A percentile compares a stretch with the other conserved stretches of the same genome.
phyloP scores from a whole-genome alignment of 2,329 filamentous ascomycete species.

The Plectosphaerella cucumerina region DNA sequence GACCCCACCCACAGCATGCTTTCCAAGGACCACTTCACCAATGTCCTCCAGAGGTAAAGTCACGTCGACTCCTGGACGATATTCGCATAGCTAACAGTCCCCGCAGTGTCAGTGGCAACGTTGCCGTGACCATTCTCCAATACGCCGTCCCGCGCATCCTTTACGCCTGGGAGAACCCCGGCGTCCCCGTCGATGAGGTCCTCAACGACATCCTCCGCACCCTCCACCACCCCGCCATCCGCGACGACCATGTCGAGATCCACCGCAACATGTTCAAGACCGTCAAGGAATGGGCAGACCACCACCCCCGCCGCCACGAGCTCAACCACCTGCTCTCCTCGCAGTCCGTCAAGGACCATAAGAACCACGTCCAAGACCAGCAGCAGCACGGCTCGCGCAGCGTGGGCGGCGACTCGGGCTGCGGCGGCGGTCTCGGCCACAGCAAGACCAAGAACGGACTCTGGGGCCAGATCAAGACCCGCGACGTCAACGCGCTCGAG shows the following conservation, averaged over 20 bases:
- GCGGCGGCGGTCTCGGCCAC: slow-evolving; percentile 43
- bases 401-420: slow-evolving; percentile 28
- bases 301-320: slow-evolving; percentile 60
- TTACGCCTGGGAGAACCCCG: slow-evolving; percentile 88
- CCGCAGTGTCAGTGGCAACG: slow-evolving; percentile 35
- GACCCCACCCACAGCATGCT: slow-evolving; percentile 81
- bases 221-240: slow-evolving; percentile 87
- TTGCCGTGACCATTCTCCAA: slow-evolving; percentile 73
- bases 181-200: slow-evolving; percentile 78
- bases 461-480: slow-evolving; percentile 57
- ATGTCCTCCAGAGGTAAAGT: slow-evolving; percentile 44
- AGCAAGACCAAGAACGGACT: slow-evolving; percentile 56
- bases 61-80: not conserved
- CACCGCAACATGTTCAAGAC: slow-evolving; percentile 87
- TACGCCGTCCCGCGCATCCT: slow-evolving; percentile 86
- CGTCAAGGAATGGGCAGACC: slow-evolving; percentile 75
- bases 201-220: slow-evolving; percentile 74
- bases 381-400: slow-evolving; percentile 21
- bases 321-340: slow-evolving; percentile 76
- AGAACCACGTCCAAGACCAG: slow-evolving; percentile 64
- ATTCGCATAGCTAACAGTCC: not conserved
- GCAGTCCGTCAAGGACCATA: slow-evolving; percentile 75
- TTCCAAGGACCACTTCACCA: slow-evolving; percentile 81
- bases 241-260: slow-evolving; percentile 71
- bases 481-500: slow-evolving; percentile 53